A percentile compares a stretch with the other conserved stretches of the same genome.
Evolutionary conservation across 2,329 filamentous ascomycete species (phyloP).

Genomic region (Penicillium frequentans): DNA sequence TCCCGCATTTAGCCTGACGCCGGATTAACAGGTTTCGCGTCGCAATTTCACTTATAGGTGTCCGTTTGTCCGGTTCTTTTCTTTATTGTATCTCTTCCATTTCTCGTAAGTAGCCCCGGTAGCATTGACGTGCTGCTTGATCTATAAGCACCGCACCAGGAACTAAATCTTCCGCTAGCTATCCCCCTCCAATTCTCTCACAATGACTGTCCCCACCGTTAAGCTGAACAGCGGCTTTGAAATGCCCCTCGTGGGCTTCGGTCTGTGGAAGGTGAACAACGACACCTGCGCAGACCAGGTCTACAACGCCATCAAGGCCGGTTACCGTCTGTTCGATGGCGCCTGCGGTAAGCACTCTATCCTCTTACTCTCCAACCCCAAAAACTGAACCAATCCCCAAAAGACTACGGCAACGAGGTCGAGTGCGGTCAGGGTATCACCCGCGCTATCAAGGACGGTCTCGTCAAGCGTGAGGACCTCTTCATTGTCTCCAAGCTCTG

Average conservation of each 20-base stretch:
- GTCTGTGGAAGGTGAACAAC: conserved; percentile 79
- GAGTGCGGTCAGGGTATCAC: conserved; percentile 75
- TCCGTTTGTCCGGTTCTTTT: not conserved
- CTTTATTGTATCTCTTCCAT: not conserved
- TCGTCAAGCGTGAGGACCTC: conserved; percentile 81
- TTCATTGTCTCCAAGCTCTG: conserved; percentile 93
- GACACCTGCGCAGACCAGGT: conserved; percentile 71
- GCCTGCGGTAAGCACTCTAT: conserved; percentile 50
- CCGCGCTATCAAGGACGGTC: conserved; percentile 75
- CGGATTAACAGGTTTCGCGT: not conserved
- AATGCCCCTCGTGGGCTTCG: conserved; percentile 48
- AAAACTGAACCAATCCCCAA: not conserved
- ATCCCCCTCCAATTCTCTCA: not conserved
- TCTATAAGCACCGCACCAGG: not conserved
- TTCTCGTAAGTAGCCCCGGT: not conserved
- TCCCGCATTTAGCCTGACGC: not conserved
- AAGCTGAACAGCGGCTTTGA: conserved; percentile 30
- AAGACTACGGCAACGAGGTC: conserved; percentile 81
- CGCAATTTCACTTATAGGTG: not conserved
- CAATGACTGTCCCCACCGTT: conserved; percentile 27
- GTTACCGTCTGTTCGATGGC: conserved; percentile 62
- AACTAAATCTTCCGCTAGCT: not conserved
- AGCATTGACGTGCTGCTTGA: no score
- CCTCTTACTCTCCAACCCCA: not conserved
- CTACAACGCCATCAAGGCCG: conserved; percentile 68